Percentiles rank a stretch among this genome's conserved stretches.
Evolutionary conservation across 73 alveolate genomes (phyloP).

Genomic region (Stentor coeruleus): DNA sequence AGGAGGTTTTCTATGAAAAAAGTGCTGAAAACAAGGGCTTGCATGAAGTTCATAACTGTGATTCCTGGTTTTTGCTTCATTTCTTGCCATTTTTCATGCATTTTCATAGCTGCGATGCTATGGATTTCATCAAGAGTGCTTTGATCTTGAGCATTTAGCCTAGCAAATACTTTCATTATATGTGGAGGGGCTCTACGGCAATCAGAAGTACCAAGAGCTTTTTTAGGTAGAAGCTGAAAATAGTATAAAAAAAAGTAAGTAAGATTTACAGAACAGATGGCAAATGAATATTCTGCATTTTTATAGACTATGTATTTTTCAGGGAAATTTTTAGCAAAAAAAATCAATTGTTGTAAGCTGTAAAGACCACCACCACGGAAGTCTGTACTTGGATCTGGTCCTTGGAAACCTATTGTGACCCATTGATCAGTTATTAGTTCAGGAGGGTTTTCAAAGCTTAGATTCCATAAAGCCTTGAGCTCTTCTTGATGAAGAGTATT

Average conservation of each 20-base stretch:
- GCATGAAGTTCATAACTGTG: conserved; percentile 8
- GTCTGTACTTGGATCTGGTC: conserved; percentile 83
- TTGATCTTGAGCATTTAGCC: neutral
- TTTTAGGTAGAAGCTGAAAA: conserved; percentile 15
- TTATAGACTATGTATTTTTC: neutral
- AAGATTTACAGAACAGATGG: neutral
- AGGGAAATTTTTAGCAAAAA: conserved; percentile 25
- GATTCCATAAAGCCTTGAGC: conserved; percentile 12
- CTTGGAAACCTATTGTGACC: conserved; percentile 78
- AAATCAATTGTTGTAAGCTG: conserved; percentile 55
- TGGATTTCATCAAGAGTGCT: neutral
- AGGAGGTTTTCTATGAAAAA: neutral
- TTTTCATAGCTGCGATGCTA: neutral
- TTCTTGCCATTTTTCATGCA: conserved; percentile 7
- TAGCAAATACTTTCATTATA: conserved; percentile 13
- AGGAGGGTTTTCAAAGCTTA: conserved; percentile 3
- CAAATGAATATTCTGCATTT: conserved; percentile 5
- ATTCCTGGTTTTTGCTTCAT: neutral
- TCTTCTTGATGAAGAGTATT: neutral
- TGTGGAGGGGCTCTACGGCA: conserved; percentile 5
- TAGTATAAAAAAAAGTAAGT: neutral
- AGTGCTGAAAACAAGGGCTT: neutral
- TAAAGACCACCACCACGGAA: conserved; percentile 82
- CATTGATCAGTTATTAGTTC: conserved; percentile 32
- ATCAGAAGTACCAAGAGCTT: neutral